Conservation (phyloP, 106 monocot genomes). For the Phalaenopsis aphrodite region DNA sequence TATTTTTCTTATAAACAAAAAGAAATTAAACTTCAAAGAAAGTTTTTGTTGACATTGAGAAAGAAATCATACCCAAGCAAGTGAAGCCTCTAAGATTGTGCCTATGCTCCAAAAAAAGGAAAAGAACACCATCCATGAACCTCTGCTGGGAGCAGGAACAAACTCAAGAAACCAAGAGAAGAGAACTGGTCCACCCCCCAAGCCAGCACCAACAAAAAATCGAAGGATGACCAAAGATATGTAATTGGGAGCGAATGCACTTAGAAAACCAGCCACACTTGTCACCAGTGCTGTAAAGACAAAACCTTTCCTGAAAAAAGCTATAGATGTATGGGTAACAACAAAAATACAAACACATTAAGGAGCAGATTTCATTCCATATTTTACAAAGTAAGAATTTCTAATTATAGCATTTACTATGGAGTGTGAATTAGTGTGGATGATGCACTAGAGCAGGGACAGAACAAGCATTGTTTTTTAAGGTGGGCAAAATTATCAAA, state of each 20-base stretch:
- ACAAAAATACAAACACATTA: background rate
- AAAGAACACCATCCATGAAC: constrained; percentile 71
- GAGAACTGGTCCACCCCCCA: constrained; percentile 79
- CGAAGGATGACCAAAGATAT: constrained; percentile 32
- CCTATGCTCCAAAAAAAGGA: constrained; percentile 52
- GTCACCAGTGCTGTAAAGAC: constrained; percentile 62
- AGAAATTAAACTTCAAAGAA: background rate
- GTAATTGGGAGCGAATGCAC: constrained; percentile 52
- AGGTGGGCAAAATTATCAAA: too few relatives aligned
- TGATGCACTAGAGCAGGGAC: too few relatives aligned
- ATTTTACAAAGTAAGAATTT: background rate
- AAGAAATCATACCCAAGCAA: constrained; percentile 56
- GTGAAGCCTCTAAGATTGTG: constrained; percentile 53
- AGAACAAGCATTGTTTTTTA: too few relatives aligned
- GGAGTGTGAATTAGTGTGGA: too few relatives aligned
- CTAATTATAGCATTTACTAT: background rate
- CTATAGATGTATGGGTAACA: background rate
- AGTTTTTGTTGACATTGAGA: background rate
- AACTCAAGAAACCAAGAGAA: constrained; percentile 87
- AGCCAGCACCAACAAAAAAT: constrained; percentile 55
- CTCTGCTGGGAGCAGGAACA: constrained; percentile 60
- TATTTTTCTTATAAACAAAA: too few relatives aligned
- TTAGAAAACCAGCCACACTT: constrained; percentile 39
- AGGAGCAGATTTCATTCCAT: background rate
- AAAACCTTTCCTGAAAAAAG: constrained; percentile 51